Base-by-base conservation (phyloP, 1,139 yeast species). In the Citeromyces siamensis region DNA sequence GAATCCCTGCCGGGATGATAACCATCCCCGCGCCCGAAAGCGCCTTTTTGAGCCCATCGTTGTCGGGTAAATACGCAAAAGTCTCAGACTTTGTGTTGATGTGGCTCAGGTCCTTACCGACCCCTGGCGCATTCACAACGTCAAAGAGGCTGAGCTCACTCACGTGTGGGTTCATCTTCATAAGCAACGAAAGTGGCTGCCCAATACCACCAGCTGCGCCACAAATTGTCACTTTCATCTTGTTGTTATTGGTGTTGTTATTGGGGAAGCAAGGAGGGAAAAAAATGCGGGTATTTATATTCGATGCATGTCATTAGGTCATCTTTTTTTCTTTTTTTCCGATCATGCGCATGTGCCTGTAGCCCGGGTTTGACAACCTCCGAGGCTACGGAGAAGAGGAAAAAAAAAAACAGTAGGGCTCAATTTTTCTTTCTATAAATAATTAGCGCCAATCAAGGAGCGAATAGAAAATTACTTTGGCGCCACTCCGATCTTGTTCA, bases 1-100 rank as follows among this genome's bases (percentile, higher is more conserved):
- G 96, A 41, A 88, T 84, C 56, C 97, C 96, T 36, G 96, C 96
- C 44, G 96, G 95, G 56, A 88, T 82, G 42, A 88, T 75, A 44
- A 88, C 82, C 44, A 86, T 69, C 51, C 81, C 82, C 19, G 94
- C 67, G 37, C 75, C 81, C 37, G 68, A 60, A 47, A 88, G 67
- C 19, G 95, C 93, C 32, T 50, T 52, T 36, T 57, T 51, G 32
- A 75, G 56, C 7, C 77, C 80, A 28, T 68, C 65, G 43, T 75
- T 68, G 38, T 71, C 76, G 42, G 93, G 88, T 47, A 79, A 66
- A 64, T 69, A 79, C 41, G 84, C 80, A 45, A 69, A 60, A 44
- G 84, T 83, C 34, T 67, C 62, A 42, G 88, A 74, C 53, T 77
- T 74, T 47, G 96, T 82, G 59, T 88, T 85, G 47, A 88, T 75